Conservation (phyloP, 2,329 filamentous ascomycete genomes). For the Scedosporium dehoogii region DNA sequence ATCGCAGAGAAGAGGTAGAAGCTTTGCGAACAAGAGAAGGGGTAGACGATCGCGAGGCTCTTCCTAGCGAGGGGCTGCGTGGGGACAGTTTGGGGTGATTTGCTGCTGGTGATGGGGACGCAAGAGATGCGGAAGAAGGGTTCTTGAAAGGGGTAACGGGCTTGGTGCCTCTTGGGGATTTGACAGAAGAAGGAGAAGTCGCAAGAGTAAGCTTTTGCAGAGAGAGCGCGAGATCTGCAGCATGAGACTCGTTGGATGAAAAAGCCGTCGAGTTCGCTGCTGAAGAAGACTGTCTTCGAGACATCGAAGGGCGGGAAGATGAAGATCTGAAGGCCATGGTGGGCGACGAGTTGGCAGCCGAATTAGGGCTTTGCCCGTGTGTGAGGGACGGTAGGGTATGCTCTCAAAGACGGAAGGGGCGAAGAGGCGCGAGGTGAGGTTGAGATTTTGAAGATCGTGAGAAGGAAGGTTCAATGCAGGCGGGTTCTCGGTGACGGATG, state of each 20-base stretch:
- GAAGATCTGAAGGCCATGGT: constrained; percentile 7
- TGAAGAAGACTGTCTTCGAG: constrained; percentile 5
- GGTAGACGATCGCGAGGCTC: constrained; percentile 35
- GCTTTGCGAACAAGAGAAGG: constrained; percentile 45
- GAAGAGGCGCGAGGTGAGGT: neutral
- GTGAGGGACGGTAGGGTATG: neutral
- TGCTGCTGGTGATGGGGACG: constrained; percentile 29
- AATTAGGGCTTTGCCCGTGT: neutral
- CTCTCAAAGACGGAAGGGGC: neutral
- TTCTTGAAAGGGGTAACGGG: neutral
- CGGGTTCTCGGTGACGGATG: neutral
- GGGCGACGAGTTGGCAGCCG: neutral
- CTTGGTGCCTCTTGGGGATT: neutral
- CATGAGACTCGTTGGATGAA: neutral
- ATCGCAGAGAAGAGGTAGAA: constrained; percentile 47
- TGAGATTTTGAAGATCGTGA: neutral
- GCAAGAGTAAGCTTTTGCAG: constrained; percentile 5
- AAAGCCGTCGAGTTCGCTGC: neutral
- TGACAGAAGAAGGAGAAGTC: neutral
- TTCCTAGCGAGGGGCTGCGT: constrained; percentile 30
- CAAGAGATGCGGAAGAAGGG: constrained; percentile 16
- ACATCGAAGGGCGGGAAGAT: constrained; percentile 8
- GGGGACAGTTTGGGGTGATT: constrained; percentile 23
- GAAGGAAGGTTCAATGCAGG: neutral
- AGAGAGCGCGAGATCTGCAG: constrained; percentile 1